These are phyloP conservation scores for Rhizophagus clarus DNA, from an alignment of 192 early-diverging fungal genomes.

Conservation along the genomic window DNA sequence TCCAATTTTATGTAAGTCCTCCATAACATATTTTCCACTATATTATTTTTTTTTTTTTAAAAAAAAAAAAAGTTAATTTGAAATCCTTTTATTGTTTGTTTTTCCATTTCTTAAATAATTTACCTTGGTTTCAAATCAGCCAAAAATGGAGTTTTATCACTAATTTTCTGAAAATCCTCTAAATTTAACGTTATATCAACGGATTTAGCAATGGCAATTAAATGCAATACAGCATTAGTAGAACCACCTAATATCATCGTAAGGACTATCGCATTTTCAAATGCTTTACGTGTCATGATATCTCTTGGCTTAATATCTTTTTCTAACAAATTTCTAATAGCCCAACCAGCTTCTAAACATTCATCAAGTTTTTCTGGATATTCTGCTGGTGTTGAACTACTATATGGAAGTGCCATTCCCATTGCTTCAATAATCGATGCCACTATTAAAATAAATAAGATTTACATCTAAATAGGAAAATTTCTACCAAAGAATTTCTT, in stretches of 20 bases:
- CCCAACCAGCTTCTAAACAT: slow-evolving; percentile 80
- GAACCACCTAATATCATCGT: slow-evolving; percentile 96
- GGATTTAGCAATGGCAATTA: slow-evolving; percentile 85
- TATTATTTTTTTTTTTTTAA: background rate
- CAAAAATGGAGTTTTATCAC: slow-evolving; percentile 89
- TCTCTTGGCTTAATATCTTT: slow-evolving; percentile 92
- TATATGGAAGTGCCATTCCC: slow-evolving; percentile 97
- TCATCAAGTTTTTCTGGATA: slow-evolving; percentile 88
- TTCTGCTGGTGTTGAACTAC: slow-evolving; percentile 90
- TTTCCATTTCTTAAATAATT: too few species aligned
- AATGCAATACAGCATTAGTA: slow-evolving; percentile 96
- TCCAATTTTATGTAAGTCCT: slow-evolving; percentile 89
- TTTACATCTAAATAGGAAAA: background rate
- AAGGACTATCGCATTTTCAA: slow-evolving; percentile 95
- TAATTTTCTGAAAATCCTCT: slow-evolving; percentile 94
- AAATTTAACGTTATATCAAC: slow-evolving; percentile 82
- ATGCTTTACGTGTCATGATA: slow-evolving; percentile 93
- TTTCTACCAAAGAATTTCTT: background rate
- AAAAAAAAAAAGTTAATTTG: background rate
- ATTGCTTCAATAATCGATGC: slow-evolving; percentile 95
- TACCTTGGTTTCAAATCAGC: slow-evolving; percentile 92
- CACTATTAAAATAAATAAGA: slow-evolving; percentile 55
- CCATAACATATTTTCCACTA: slow-evolving; percentile 98
- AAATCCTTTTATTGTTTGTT: background rate
- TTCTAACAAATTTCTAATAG: slow-evolving; percentile 89